These are phyloP conservation scores for Juglanconis juglandina DNA, from an alignment of 2,329 filamentous ascomycete genomes.

Conservation along the genomic window DNA sequence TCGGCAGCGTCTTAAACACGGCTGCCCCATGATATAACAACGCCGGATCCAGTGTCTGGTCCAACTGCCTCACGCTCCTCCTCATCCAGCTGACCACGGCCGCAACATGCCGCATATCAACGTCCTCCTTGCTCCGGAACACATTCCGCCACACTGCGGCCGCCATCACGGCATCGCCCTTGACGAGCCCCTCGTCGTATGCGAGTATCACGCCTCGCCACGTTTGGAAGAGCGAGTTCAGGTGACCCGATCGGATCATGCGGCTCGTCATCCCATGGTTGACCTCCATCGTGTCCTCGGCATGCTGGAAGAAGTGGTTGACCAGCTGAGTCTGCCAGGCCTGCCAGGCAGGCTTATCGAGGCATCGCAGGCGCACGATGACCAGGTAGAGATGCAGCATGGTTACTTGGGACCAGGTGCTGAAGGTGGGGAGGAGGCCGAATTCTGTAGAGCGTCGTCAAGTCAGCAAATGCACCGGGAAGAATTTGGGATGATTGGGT, in stretches of 20 bases:
- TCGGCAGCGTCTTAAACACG: conserved; percentile 43
- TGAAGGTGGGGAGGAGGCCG: conserved; percentile 80
- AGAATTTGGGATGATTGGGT: background rate
- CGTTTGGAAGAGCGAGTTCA: conserved; percentile 88
- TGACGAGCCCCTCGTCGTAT: conserved; percentile 77
- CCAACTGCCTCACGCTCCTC: conserved; percentile 43
- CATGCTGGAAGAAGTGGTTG: conserved; percentile 92
- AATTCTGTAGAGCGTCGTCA: conserved; percentile 54
- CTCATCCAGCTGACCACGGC: conserved; percentile 58
- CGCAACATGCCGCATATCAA: conserved; percentile 48
- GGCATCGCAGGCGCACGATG: conserved; percentile 75
- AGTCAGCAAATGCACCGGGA: conserved; percentile 10
- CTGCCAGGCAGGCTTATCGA: conserved; percentile 65
- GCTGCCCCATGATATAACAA: conserved; percentile 29
- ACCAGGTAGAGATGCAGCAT: conserved; percentile 96
- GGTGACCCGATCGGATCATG: conserved; percentile 59
- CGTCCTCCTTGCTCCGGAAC: conserved; percentile 65
- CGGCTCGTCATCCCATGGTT: conserved; percentile 67
- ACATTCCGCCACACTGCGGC: conserved; percentile 91
- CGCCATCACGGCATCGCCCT: conserved; percentile 73
- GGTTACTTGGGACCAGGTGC: conserved; percentile 91
- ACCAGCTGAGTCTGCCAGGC: conserved; percentile 86
- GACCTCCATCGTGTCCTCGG: conserved; percentile 78
- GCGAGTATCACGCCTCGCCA: conserved; percentile 85
- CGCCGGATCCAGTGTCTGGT: conserved; percentile 45